Evolutionary conservation across 2,329 filamentous ascomycete species (phyloP), one percentile per base, ranked within the genome.

Genomic region (Neoscytalidium dimidiatum): DNA sequence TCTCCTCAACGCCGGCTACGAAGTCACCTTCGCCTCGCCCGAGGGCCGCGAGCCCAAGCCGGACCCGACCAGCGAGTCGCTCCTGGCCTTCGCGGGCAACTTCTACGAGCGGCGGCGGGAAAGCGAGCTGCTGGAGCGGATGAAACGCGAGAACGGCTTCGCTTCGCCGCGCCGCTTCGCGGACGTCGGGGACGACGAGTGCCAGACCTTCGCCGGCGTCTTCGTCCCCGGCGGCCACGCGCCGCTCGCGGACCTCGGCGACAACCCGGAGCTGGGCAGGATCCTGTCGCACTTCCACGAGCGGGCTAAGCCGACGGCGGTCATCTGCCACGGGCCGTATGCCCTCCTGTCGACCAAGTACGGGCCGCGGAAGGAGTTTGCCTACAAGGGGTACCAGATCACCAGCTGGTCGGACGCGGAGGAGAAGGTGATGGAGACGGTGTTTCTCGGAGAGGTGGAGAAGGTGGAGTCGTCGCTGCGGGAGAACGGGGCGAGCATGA

Each of bases 181-280:
- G 4, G 71, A 75, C 19, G 78, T 82, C 35, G 71, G 67, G n/a
- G 75, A 82, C 35, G 73, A 75, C 0, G 79, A 82, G 62, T 65
- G 83, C 46, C 67, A 74, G 29, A 68, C 68, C 0, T 83, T 77
- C 48, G 73, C 69, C 0, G 80, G 80, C 1, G 70, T 82, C 0
- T 81, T 82, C 60, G 78, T 83, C 17, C 81, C 81, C 0, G 80
- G 80, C 1, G 80, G 80, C 0, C 80, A 83, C 64, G 80, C 80
- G 13, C 80, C 81, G 3, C 68, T 83, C 41, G 66, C 69, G 1
- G 80, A 82, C 68, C 68, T 83, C 0, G 80, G 80, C 0, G 75
- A 74, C 17, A 74, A 82, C 64, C 63, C 71, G 3, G 79, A 82
- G 2, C 71, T 82, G 6, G 81, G 80, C 0, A 73, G 80, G 3